Evolutionary conservation across 192 early-diverging fungal genomes (phyloP).

Genomic region (Rhizophagus clarus): DNA sequence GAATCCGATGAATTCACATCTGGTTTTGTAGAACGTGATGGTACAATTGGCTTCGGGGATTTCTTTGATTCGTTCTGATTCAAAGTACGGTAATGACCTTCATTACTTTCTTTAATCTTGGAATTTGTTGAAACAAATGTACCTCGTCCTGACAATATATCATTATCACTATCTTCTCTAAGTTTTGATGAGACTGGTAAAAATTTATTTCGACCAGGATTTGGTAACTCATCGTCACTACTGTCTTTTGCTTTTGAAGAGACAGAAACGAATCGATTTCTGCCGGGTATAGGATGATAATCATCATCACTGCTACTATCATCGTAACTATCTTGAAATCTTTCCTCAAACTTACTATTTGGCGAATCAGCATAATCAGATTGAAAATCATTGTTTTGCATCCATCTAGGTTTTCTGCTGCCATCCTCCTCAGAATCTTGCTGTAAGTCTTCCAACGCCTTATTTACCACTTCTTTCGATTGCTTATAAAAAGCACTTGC

Average conservation of each 20-base stretch:
- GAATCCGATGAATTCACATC: constrained; percentile 1
- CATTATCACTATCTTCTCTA: not conserved
- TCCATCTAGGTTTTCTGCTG: constrained; percentile 38
- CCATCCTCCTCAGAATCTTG: constrained; percentile 43
- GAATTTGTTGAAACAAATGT: not conserved
- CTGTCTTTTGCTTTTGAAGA: not conserved
- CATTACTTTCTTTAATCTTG: not conserved
- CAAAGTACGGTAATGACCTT: not conserved
- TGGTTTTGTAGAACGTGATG: constrained; percentile 3
- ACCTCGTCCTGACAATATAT: not conserved
- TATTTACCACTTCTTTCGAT: constrained; percentile 60
- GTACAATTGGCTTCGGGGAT: not conserved
- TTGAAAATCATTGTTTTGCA: constrained; percentile 31
- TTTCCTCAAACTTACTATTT: constrained; percentile 20
- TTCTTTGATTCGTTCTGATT: constrained; percentile 1
- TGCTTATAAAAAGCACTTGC: constrained; percentile 68
- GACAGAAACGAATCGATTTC: not conserved
- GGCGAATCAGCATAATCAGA: constrained; percentile 37
- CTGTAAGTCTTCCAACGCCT: constrained; percentile 62
- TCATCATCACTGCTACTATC: constrained; percentile 28
- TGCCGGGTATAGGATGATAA: not conserved
- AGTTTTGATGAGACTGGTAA: not conserved
- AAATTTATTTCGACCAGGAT: not conserved
- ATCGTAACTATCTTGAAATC: constrained; percentile 25
- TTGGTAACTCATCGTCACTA: not conserved